Evolutionary conservation across 192 early-diverging fungal species (phyloP).

Genomic region (Paraglomus brasilianum): DNA sequence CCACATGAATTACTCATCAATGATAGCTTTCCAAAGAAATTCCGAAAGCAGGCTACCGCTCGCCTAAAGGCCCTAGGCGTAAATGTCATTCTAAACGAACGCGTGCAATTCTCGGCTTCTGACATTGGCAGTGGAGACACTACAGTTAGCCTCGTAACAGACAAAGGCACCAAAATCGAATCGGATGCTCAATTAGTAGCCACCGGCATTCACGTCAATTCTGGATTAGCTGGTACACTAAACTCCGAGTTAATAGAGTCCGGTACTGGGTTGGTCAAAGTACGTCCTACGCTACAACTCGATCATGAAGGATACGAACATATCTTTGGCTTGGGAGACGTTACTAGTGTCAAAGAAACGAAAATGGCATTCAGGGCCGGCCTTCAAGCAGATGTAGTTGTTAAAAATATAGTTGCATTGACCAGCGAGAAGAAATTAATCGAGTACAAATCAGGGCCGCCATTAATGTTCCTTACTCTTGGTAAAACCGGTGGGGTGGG

Average conservation of each 20-base stretch:
- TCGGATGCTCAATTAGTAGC: constrained; percentile 38
- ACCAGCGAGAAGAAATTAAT: constrained; percentile 37
- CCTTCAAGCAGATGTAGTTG: constrained; percentile 39
- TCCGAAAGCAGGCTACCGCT: neutral
- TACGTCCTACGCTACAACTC: constrained; percentile 43
- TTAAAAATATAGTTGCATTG: constrained; percentile 41
- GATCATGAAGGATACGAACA: constrained; percentile 35
- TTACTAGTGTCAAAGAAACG: constrained; percentile 46
- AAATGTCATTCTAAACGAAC: constrained; percentile 32
- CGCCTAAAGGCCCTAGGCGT: constrained; percentile 28
- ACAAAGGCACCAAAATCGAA: constrained; percentile 32
- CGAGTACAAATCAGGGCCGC: constrained; percentile 32
- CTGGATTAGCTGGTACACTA: constrained; percentile 6
- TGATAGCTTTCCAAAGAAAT: constrained; percentile 32
- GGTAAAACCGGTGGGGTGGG: neutral
- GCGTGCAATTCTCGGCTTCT: constrained; percentile 4
- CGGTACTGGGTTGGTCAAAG: constrained; percentile 29
- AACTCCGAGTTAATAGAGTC: constrained; percentile 14
- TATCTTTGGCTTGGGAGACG: constrained; percentile 47
- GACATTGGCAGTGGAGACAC: constrained; percentile 4
- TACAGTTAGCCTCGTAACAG: constrained; percentile 1
- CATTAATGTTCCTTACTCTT: constrained; percentile 16
- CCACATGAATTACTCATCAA: constrained; percentile 36
- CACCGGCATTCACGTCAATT: constrained; percentile 31
- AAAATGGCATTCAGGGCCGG: constrained; percentile 47